These are phyloP conservation scores for Sporothrix pallida DNA, from an alignment of 2,329 filamentous ascomycete species.

Conservation along the genomic window DNA sequence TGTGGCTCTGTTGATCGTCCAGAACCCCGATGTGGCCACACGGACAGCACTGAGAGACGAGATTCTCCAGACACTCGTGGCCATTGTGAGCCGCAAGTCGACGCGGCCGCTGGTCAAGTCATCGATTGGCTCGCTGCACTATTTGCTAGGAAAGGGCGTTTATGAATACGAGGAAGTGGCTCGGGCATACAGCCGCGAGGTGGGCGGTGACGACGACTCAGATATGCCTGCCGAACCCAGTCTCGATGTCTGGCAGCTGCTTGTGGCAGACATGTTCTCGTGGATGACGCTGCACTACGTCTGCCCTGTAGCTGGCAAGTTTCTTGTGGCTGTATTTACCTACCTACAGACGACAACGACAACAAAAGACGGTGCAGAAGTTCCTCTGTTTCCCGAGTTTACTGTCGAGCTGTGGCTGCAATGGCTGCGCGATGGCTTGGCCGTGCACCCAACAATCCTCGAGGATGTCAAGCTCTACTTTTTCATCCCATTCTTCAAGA, in stretches of 20 bases:
- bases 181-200: conserved; percentile 48
- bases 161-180: conserved; percentile 56
- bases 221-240: conserved; percentile 30
- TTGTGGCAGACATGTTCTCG: conserved; percentile 47
- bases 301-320: conserved; percentile 65
- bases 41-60: conserved; percentile 50
- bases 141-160: conserved; percentile 67
- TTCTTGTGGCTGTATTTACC: conserved; percentile 63
- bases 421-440: conserved; percentile 61
- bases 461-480: conserved; percentile 70
- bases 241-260: conserved; percentile 42
- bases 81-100: conserved; percentile 65
- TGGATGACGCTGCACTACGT: conserved; percentile 64
- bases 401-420: conserved; percentile 57
- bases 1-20: conserved; percentile 56
- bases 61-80: conserved; percentile 60
- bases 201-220: conserved; percentile 38
- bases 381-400: conserved; percentile 42
- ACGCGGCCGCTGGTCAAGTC: conserved; percentile 71
- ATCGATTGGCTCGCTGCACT: conserved; percentile 69
- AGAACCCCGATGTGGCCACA: conserved; percentile 54
- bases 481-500: conserved; percentile 66
- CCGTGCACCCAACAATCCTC: conserved; percentile 57
- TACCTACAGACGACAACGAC: conserved; percentile 48
- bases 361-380: conserved; percentile 36